Conservation (phyloP, 225 moss, liverwort and hornwort genomes). For the Marchantia paleacea region DNA sequence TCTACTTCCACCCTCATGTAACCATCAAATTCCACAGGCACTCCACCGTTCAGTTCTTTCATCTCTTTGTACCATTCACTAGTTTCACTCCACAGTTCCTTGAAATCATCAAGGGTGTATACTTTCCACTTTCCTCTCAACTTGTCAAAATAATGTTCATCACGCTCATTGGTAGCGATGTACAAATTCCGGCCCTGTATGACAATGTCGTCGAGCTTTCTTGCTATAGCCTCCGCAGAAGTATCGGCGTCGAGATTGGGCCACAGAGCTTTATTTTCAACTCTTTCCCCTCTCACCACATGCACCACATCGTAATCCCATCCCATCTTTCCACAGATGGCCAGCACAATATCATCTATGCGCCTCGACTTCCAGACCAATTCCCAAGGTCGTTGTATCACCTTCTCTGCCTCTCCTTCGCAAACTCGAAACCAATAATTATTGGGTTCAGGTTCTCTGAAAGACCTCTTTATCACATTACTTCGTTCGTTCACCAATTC, state of each 20-base stretch:
- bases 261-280: conserved; percentile 58
- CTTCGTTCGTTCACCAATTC: conserved; percentile 44
- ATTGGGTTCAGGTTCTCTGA: conserved; percentile 39
- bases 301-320: conserved; percentile 93
- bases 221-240: conserved; percentile 57
- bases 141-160: conserved; percentile 63
- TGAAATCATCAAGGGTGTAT: conserved; percentile 63
- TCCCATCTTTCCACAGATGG: conserved; percentile 80
- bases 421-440: conserved; percentile 88
- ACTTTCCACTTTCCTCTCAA: conserved; percentile 66
- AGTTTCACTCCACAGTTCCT: conserved; percentile 58
- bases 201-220: conserved; percentile 55
- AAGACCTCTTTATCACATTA: conserved; percentile 57
- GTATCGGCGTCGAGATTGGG: conserved; percentile 76
- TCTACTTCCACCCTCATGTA: conserved; percentile 87
- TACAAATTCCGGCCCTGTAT: conserved; percentile 62
- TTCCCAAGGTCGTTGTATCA: conserved; percentile 72
- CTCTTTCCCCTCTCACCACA: conserved; percentile 76
- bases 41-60: conserved; percentile 45
- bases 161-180: conserved; percentile 79
- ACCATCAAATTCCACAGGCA: conserved; percentile 58
- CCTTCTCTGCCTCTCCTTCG: conserved; percentile 69
- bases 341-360: conserved; percentile 74
- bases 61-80: conserved; percentile 79
- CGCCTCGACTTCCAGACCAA: conserved; percentile 84